phyloP scores from a whole-genome alignment of 495 filamentous ascomycete species.

The Aspergillus bertholletiae region DNA sequence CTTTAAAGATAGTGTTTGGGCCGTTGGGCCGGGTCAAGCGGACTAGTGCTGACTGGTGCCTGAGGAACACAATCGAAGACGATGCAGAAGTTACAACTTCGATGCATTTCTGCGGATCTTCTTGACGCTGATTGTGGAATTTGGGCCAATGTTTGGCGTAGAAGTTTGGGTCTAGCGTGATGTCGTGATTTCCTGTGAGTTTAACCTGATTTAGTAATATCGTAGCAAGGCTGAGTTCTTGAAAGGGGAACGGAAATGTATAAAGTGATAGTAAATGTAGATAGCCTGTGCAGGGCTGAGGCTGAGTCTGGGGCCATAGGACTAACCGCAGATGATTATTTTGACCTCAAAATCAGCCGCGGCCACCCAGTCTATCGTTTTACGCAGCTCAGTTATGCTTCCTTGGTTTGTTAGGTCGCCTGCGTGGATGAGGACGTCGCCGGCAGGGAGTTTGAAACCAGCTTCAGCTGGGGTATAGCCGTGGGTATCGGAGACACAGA shows the following conservation, averaged over 20 bases:
- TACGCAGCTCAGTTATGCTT: slow-evolving; percentile 47
- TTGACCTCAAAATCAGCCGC: slow-evolving; percentile 54
- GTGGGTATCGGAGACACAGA: slow-evolving; percentile 62
- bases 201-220: neutral
- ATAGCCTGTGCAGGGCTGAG: neutral
- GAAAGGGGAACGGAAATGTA: neutral
- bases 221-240: neutral
- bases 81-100: slow-evolving; percentile 48
- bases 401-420: slow-evolving; percentile 60
- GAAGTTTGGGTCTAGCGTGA: slow-evolving; percentile 65
- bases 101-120: slow-evolving; percentile 54
- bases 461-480: slow-evolving; percentile 49
- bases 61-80: slow-evolving; percentile 59
- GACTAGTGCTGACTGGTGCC: slow-evolving; percentile 58
- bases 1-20: slow-evolving; percentile 62
- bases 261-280: neutral
- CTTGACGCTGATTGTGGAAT: slow-evolving; percentile 57
- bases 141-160: slow-evolving; percentile 52
- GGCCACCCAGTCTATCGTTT: slow-evolving; percentile 54
- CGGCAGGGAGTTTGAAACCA: slow-evolving; percentile 52
- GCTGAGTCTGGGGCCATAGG: neutral
- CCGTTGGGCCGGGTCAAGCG: slow-evolving; percentile 53
- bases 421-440: slow-evolving; percentile 60
- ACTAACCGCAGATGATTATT: slow-evolving; percentile 56
- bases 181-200: slow-evolving; percentile 72